Base-by-base conservation (phyloP, 441 rosid genomes). In the Gossypium gossypioides region DNA sequence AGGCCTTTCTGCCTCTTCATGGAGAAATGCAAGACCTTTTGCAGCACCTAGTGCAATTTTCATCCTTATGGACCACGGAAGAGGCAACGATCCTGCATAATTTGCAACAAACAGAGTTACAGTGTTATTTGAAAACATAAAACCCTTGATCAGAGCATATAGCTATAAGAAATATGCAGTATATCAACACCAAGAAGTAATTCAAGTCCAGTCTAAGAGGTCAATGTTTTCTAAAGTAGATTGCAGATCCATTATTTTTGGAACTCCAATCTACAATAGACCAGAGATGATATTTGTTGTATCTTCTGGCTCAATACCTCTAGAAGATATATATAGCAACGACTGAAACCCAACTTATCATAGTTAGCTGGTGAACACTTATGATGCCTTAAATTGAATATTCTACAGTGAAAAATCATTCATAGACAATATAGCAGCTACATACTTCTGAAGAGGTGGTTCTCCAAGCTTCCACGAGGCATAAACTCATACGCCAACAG, bases 381-480 rank as follows among this genome's bases (percentile, higher is more conserved):
- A 58, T 27, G 18, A 58, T 58, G 63, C 63, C 37, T 58, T 27
- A 13, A 58, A 25, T 1, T 27, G 58, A 50, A 50, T 10, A 27
- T 68, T 18, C 54, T 34, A 19, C 56, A 40, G 34, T 50, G 54
- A 48, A 25, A 67, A 50, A 25, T 25, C 71, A 67, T 16, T 67
- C 24, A 67, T 67, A 40, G 59, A 69, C 61, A 52, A 54, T 51
- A 65, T 25, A 29, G 50, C 61, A 52, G 56, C 52, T 19, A 62
- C 81, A 76, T 87, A 94, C 98, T 87, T 85, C 97, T 85, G 81
- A 94, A 94, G 19, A 94, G 96, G 79, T 94, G 98, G 78, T 93
- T 93, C 76, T 93, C 98, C 86, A 93, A 85, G 82, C 98, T 93
- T 81, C 98, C 97, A 56, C 94, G 88, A 73, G 97, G 98, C 97